These are phyloP conservation scores for Brachypodium distachyon DNA, from an alignment of 202 grass and related monocot genomes.

Conservation along the genomic window DNA sequence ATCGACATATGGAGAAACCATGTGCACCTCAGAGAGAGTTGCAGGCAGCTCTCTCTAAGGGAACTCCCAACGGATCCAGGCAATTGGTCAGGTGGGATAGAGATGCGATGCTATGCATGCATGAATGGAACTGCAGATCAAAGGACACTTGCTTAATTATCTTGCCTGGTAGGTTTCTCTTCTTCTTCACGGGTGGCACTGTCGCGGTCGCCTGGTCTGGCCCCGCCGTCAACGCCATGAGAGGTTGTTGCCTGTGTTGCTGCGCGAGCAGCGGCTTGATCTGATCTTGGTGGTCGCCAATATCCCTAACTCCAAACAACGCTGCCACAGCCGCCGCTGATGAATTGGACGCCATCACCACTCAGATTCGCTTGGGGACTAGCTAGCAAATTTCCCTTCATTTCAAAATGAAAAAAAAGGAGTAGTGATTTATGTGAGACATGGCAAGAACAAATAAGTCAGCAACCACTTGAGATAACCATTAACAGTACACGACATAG, in stretches of 20 bases:
- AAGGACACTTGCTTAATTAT: conserved; percentile 27
- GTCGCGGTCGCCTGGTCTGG: conserved; percentile 13
- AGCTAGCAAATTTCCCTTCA: conserved; percentile 9
- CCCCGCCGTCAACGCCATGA: background rate
- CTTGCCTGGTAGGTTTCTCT: conserved; percentile 81
- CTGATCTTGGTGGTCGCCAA: conserved; percentile 33
- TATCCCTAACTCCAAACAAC: conserved; percentile 41
- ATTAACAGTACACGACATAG: conserved; percentile 6
- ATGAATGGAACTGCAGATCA: conserved; percentile 1
- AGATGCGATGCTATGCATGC: background rate
- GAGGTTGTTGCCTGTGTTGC: conserved; percentile 16
- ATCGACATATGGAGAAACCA: background rate
- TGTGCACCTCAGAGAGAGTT: background rate
- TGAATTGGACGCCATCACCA: conserved; percentile 47
- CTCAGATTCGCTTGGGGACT: too few species aligned
- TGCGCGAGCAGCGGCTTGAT: conserved; percentile 37
- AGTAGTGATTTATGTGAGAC: conserved; percentile 12
- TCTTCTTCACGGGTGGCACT: conserved; percentile 67
- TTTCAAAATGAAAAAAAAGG: conserved; percentile 22
- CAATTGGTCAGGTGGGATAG: too few species aligned
- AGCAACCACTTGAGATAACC: conserved; percentile 21
- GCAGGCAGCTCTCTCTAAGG: background rate
- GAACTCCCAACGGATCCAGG: background rate
- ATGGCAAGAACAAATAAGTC: conserved; percentile 14
- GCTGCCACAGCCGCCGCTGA: conserved; percentile 40